phyloP scores from a whole-genome alignment of 345 rosid genomes.

The Rhodomyrtus tomentosa region DNA sequence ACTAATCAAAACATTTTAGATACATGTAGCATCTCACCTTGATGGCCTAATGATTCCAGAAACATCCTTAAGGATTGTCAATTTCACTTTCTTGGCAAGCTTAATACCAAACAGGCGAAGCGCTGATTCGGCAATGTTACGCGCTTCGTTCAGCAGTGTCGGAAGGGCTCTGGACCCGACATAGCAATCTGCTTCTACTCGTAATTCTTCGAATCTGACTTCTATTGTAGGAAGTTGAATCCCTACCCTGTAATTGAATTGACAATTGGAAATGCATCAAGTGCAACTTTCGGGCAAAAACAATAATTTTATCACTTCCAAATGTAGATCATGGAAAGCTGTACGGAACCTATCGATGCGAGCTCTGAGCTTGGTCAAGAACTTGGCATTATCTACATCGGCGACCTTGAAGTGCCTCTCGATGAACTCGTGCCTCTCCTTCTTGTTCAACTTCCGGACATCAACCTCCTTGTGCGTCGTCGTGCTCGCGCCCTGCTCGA shows the following conservation, averaged over 20 bases:
- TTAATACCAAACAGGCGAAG: not conserved
- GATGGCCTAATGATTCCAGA: not conserved
- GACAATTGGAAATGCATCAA: not conserved
- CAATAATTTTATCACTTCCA: not conserved
- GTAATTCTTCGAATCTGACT: not conserved
- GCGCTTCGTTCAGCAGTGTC: not conserved
- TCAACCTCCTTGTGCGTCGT: not conserved
- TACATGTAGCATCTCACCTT: not conserved
- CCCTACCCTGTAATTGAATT: not conserved
- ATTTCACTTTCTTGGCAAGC: not conserved
- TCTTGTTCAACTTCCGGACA: not conserved
- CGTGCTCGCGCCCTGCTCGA: not conserved
- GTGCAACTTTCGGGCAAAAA: not conserved
- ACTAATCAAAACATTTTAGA: not conserved
- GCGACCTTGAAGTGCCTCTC: not conserved
- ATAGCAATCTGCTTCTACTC: not conserved
- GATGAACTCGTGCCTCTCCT: not conserved
- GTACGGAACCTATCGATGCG: not conserved
- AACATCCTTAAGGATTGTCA: not conserved
- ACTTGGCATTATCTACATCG: not conserved
- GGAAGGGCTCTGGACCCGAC: constrained; percentile 1
- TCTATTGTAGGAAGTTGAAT: not conserved
- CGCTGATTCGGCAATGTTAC: not conserved
- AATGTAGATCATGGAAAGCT: not conserved
- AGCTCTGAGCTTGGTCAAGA: not conserved